phyloP scores from a whole-genome alignment of 345 rosid species.

The Citrus mangshanensis region DNA sequence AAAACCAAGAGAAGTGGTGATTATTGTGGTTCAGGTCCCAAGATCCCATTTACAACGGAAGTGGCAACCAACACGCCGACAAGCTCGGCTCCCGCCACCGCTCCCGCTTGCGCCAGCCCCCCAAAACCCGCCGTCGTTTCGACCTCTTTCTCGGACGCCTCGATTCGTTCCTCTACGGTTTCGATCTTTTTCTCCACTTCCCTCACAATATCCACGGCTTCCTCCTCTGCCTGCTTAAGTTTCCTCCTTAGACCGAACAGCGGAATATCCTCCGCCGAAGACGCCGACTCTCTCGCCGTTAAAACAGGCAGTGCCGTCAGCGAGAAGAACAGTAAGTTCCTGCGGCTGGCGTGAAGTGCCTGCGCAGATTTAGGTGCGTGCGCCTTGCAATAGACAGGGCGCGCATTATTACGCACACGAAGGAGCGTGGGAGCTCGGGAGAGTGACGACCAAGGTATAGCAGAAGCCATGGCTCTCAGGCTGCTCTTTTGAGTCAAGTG shows the following conservation, averaged over 20 bases:
- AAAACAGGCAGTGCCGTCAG: conserved; percentile 52
- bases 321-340: conserved; percentile 50
- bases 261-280: conserved; percentile 60
- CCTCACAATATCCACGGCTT: conserved; percentile 64
- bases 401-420: conserved; percentile 14
- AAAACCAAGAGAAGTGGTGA: conserved; percentile 17
- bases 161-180: conserved; percentile 34
- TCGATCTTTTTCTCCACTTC: conserved; percentile 67
- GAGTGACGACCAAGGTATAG: conserved; percentile 28
- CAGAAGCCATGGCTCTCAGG: conserved; percentile 46
- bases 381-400: conserved; percentile 26
- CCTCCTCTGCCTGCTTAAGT: conserved; percentile 66
- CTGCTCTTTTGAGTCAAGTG: not conserved
- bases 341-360: conserved; percentile 33
- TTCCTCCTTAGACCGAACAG: conserved; percentile 79
- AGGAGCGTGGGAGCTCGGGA: conserved; percentile 21
- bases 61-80: conserved; percentile 67
- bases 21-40: conserved; percentile 61
- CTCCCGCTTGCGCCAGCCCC: conserved; percentile 79
- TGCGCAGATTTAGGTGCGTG: conserved; percentile 24
- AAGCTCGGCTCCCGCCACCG: conserved; percentile 69
- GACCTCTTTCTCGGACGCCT: conserved; percentile 22
- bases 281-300: conserved; percentile 25
- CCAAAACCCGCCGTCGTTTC: conserved; percentile 48
- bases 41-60: conserved; percentile 72